Evolutionary conservation across 2,329 filamentous ascomycete genomes (phyloP), one percentile per base, ranked within the genome.

Genomic region (Cordyceps militaris): DNA sequence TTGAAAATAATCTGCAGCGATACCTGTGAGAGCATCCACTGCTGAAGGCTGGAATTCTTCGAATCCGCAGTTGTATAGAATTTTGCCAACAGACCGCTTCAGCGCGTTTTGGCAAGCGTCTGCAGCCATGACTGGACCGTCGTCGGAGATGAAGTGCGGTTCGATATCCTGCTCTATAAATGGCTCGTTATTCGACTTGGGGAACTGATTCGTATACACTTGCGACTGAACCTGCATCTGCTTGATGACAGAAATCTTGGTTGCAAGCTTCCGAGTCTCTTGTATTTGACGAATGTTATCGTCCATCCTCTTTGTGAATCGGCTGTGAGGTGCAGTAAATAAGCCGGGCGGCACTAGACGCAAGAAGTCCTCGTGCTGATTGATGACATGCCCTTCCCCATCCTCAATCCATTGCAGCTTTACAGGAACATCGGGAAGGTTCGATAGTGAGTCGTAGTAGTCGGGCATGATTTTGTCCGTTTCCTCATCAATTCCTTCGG

Each of bases 171-270:
- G 80, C 73, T 99, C 94, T 19, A 87, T 75, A 62, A 99, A 97
- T 0, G 91, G 89, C 68, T 93, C 87, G 1, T 89, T 89, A 61
- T 96, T 90, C 68, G 96, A 96, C 73, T 96, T 97, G 63, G 93
- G 91, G 66, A 99, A 99, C 71, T 99, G 94, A 67, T 99, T 99
- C 67, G 92, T 89, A 69, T 99, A 99, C 69, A 96, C 89, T 88
- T 94, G 94, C 53, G 91, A 90, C 71, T 99, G 94, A 56, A 97
- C 84, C 74, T 99, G 94, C 94, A 99, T 99, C 75, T 99, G 94
- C 76, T 97, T 99, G 70, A 99, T 94, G 61, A 99, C 91, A 50
- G 90, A 87, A 69, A 99, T 96, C 74, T 97, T 99, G 11, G 91
- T 91, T 66, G 91, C 96, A 30, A 99, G 82, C 69, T 97, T 97